phyloP scores from a whole-genome alignment of 495 filamentous ascomycete species.

The Oidiodendron maius region DNA sequence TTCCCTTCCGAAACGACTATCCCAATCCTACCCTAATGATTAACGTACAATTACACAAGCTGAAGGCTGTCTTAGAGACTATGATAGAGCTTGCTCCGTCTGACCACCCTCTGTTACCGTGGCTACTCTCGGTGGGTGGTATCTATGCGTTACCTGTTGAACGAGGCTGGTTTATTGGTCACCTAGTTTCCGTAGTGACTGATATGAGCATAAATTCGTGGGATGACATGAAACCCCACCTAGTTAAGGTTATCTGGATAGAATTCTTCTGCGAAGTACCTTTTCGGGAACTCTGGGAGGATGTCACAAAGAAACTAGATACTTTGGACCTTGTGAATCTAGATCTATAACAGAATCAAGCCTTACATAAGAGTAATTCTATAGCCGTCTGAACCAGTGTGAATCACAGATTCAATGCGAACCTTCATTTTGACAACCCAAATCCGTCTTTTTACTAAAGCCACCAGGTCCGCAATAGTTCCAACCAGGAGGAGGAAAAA shows the following conservation, averaged over 20 bases:
- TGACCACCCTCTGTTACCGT: slow-evolving; percentile 1
- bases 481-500: no score
- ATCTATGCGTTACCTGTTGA: background rate
- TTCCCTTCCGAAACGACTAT: slow-evolving; percentile 6
- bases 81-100: background rate
- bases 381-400: no score
- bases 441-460: no score
- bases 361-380: no score
- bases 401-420: no score
- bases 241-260: slow-evolving; percentile 7
- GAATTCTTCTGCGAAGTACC: no score
- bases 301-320: no score
- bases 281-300: no score
- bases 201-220: slow-evolving; percentile 8
- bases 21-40: slow-evolving; percentile 8
- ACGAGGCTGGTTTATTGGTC: slow-evolving; percentile 9
- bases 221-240: slow-evolving; percentile 1
- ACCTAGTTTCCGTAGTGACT: background rate
- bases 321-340: no score
- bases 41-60: slow-evolving; percentile 3
- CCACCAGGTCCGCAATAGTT: no score
- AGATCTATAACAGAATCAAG: no score
- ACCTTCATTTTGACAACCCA: no score
- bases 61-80: background rate
- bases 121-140: slow-evolving; percentile 6